Percentiles rank a stretch among this genome's conserved stretches.
Conservation (phyloP, 768 basidiomycete species). For the Auricularia heimuer region DNA sequence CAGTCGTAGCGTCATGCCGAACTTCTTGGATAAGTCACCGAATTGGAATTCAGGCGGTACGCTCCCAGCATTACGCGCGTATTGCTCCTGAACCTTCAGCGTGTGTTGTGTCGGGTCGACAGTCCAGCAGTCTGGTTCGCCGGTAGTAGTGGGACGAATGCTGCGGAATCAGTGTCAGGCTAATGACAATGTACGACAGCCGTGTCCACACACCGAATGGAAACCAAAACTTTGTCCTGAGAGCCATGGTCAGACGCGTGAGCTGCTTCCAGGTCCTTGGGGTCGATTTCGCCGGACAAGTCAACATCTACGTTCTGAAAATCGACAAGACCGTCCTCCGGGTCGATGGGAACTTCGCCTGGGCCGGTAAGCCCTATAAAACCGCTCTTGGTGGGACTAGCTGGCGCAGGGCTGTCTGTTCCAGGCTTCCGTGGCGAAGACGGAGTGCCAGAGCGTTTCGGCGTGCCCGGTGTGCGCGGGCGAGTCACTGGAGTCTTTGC, state of each 20-base stretch:
- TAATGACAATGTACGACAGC: not conserved
- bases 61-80: constrained; percentile 35
- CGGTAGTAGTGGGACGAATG: constrained; percentile 48
- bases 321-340: constrained; percentile 69
- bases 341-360: constrained; percentile 32
- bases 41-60: constrained; percentile 49
- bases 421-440: not conserved
- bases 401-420: not conserved
- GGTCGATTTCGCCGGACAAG: constrained; percentile 54
- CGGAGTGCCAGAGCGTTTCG: not conserved
- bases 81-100: constrained; percentile 52
- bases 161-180: constrained; percentile 25
- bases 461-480: not conserved
- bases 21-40: not conserved
- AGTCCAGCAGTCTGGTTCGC: constrained; percentile 18
- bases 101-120: constrained; percentile 30
- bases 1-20: not conserved
- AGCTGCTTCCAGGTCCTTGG: constrained; percentile 34
- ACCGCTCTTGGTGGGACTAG: not conserved
- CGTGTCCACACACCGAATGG: constrained; percentile 46
- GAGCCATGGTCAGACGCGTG: constrained; percentile 45
- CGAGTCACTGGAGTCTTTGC: not conserved
- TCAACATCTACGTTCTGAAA: constrained; percentile 43
- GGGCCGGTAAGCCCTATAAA: not conserved
- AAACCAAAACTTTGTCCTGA: constrained; percentile 81